Conservation (phyloP, 139 green algal genomes). For the Chlorella sp. region DNA sequence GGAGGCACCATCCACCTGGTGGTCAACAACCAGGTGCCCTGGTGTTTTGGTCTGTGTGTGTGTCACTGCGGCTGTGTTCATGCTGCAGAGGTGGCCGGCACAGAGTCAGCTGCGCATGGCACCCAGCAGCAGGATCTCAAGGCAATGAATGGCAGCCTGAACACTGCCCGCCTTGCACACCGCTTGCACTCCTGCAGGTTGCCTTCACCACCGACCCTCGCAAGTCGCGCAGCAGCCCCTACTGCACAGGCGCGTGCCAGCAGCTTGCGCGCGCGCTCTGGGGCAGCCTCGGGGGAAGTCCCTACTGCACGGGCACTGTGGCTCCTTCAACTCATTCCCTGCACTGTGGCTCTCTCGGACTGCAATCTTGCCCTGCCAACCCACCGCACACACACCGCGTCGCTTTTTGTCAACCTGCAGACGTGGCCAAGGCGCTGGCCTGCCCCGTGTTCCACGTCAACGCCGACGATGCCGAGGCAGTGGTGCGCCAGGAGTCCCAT, state of each 20-base stretch:
- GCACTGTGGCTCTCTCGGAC: too few species aligned
- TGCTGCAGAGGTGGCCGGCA: too few species aligned
- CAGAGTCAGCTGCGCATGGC: too few species aligned
- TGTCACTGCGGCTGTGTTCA: too few species aligned
- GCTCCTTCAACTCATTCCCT: too few species aligned
- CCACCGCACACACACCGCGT: neutral
- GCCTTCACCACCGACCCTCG: slow-evolving; percentile 98
- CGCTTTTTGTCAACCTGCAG: slow-evolving; percentile 30
- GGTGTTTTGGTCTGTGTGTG: too few species aligned
- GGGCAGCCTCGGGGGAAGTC: too few species aligned
- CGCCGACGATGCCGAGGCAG: slow-evolving; percentile 95
- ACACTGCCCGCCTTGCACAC: too few species aligned
- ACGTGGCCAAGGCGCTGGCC: slow-evolving; percentile 96
- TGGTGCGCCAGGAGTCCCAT: slow-evolving; percentile 50
- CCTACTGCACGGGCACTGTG: too few species aligned
- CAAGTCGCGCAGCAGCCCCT: slow-evolving; percentile 81
- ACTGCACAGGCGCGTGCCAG: slow-evolving; percentile 81
- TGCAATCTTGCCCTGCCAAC: too few species aligned
- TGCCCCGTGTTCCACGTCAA: slow-evolving; percentile 99
- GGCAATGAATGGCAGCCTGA: too few species aligned
- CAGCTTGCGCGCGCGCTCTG: neutral
- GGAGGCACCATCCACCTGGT: slow-evolving; percentile 97
- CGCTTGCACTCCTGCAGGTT: slow-evolving; percentile 84
- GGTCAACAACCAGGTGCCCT: slow-evolving; percentile 97
- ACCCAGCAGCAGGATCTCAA: too few species aligned